Base-by-base conservation (phyloP, 2,329 filamentous ascomycete genomes). In the Aspergillus sergii region DNA sequence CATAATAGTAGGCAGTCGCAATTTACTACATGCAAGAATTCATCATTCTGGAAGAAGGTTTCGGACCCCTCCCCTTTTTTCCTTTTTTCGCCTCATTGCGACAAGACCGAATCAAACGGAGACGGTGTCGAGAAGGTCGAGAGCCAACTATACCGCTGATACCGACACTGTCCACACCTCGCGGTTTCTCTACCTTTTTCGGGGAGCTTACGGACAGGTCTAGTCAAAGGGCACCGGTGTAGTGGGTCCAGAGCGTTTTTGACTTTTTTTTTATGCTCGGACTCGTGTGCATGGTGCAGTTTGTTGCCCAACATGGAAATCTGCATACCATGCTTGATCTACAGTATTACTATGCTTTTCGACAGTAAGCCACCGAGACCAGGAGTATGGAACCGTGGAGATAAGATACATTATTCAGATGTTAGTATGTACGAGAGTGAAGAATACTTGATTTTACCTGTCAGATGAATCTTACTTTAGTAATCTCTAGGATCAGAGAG, bases 271-370 rank as follows among this genome's bases (percentile, higher is more conserved):
- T 58, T 39, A 53, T 41, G 50, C 57, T 54, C 58, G 46, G 54
- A 63, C 58, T 53, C 48, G 39, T 41, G 51, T 64, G 58, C 62
- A 64, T 61, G 54, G 60, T 64, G 54, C 36, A 51, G 58, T 65
- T 41, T 65, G 63, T 65, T 65, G 63, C 63, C 63, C 63, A 65
- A 65, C 48, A 51, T 32, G 48, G 28, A 16, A 51, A 51, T 51
- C 59, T 56, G 60, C 51, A 59, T 51, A 51, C 28, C 36, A 59
- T 48, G 57, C 34, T 30, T 59, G 60, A 59, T 59, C 60, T 59
- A 62, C 57, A 62, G 51, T 55, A 59, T 62, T 51, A 59, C 26
- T 62, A 39, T 36, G 41, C 57, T 51, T 32, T 28, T 51, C 45
- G 32, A 59, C 23, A 34, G 36, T 21, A 48, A 36, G 57, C 57